Evolutionary conservation across 2,329 filamentous ascomycete species (phyloP), one percentile per base, ranked within the genome.

Genomic region (Trichoderma arundinaceum): DNA sequence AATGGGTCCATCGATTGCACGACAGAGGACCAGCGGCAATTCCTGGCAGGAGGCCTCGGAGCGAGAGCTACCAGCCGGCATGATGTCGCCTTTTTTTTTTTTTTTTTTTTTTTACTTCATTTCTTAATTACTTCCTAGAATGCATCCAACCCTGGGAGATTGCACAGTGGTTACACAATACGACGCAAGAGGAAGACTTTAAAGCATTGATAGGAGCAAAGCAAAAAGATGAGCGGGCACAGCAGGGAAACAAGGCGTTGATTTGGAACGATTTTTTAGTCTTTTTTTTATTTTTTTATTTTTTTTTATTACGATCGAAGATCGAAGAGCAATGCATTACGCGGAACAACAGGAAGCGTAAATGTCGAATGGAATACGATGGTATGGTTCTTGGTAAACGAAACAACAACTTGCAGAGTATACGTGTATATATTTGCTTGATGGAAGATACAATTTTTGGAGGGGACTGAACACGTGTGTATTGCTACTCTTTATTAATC

Each of bases 1-100:
- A 98, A 78, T 99, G 94, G 93, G 78, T 95, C 33, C 80, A 78
- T 71, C 78, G 84, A 68, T 72, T 82, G 44, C 80, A 86, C 62
- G 82, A 78, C 35, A 58, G 72, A 39, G 67, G 67, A 53, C 59
- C 67, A 58, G 71, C 44, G 53, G 70, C 44, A 43, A 66, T 62
- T 19, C 58, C 67, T 1, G 68, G 68, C 39, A 71, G 71, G 17
- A 70, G 74, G 56, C 67, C 67, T 54, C 70, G 75, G 61, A 77
- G 75, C 66, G 76, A 75, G 38, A 78, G 76, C 61, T 72, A 77
- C 12, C 74, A 75, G 56, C 71, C 72, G 22, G 53, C 67, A 35
- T 69, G 66, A 52, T 66, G 48, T 28, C 22, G 4, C 2, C n/a
- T 60, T 12, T 19, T 35, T 33, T 33, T 44, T 28, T 43, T 32